Conservation (phyloP, 225 moss, liverwort and hornwort genomes). For the Marchantia paleacea region DNA sequence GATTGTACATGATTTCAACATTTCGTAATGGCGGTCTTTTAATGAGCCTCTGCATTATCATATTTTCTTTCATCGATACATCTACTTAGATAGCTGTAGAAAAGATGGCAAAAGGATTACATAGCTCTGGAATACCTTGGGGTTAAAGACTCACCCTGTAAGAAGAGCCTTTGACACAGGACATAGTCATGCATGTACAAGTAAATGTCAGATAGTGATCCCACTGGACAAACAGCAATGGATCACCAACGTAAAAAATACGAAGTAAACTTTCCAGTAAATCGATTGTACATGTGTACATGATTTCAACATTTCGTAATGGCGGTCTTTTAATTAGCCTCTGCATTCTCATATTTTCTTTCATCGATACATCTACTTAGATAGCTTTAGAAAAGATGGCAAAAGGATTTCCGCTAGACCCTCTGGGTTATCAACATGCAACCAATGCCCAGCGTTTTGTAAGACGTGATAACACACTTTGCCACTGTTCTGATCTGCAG, state of each 20-base stretch:
- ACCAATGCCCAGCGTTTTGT: constrained; percentile 91
- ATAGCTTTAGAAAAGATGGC: constrained; percentile 56
- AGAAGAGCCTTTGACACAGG: not conserved
- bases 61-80: not conserved
- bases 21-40: not conserved
- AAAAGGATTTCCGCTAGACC: constrained; percentile 69
- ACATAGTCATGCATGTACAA: not conserved
- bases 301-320: not conserved
- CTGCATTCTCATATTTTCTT: no score
- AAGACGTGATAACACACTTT: constrained; percentile 61
- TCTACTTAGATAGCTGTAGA: constrained; percentile 39
- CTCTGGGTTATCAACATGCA: constrained; percentile 74
- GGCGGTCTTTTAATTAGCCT: not conserved
- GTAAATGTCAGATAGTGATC: no score
- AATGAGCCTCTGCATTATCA: not conserved
- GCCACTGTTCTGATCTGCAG: constrained; percentile 32
- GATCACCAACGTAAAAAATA: not conserved
- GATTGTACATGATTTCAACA: not conserved
- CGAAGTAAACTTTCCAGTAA: not conserved
- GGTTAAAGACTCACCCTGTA: not conserved
- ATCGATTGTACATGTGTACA: not conserved
- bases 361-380: constrained; percentile 16
- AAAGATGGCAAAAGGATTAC: constrained; percentile 67
- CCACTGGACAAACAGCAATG: not conserved
- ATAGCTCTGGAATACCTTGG: not conserved